Evolutionary conservation across 805 yeast genomes (phyloP).

Genomic region (Pichia kluyveri): DNA sequence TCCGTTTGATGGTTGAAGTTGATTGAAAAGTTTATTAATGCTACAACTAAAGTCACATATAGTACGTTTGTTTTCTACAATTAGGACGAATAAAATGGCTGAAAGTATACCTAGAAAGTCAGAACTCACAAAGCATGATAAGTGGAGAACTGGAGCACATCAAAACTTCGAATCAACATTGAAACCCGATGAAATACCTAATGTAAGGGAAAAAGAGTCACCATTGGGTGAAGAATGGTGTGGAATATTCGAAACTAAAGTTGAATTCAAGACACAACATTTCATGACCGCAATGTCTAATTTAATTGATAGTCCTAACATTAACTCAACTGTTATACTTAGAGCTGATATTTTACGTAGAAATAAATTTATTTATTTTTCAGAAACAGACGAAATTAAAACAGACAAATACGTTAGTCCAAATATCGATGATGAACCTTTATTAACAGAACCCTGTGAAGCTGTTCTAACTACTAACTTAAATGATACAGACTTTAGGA

Average conservation of each 20-base stretch:
- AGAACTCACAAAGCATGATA: conserved; percentile 11
- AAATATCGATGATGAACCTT: conserved; percentile 25
- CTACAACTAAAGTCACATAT: not conserved
- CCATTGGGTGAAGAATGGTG: conserved; percentile 55
- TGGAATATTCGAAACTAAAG: conserved; percentile 41
- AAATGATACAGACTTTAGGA: conserved; percentile 33
- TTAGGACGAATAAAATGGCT: not conserved
- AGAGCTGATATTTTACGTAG: conserved; percentile 75
- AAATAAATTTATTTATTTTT: conserved; percentile 29
- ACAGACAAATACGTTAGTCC: conserved; percentile 20
- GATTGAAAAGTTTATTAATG: too few species aligned
- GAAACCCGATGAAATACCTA: conserved; percentile 26
- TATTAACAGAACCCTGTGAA: conserved; percentile 19
- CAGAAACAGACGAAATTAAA: conserved; percentile 19
- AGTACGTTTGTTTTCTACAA: not conserved
- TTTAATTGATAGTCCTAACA: conserved; percentile 74
- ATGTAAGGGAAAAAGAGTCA: conserved; percentile 32
- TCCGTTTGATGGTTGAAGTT: too few species aligned
- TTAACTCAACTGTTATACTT: conserved; percentile 83
- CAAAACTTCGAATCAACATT: conserved; percentile 11
- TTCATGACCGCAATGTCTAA: conserved; percentile 72
- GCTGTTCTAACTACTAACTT: conserved; percentile 22
- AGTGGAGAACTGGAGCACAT: conserved; percentile 12
- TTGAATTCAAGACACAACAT: conserved; percentile 44
- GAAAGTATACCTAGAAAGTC: not conserved